Base-by-base conservation (phyloP, 768 basidiomycete species). In the Lanmaoa pseudosensibilis region DNA sequence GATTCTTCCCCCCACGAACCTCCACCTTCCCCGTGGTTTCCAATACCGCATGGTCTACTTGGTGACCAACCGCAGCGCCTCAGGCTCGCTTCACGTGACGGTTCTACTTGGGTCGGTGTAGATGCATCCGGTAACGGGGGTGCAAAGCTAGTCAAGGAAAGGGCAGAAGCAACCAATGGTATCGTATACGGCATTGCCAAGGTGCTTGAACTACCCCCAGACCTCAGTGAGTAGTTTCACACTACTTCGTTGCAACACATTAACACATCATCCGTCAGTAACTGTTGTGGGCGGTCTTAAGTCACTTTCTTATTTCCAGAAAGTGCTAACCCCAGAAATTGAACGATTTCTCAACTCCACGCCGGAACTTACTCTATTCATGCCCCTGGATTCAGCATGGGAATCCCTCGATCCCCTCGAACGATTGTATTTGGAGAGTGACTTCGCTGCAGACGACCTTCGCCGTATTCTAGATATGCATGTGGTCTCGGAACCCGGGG, bases 341-440 rank as follows among this genome's bases (percentile, higher is more conserved):
- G 65, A 76, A 45, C 66, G 74, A 19, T 72, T 83, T 36, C 78
- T 97, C 40, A 86, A 87, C 53, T 77, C 76, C 43, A 85, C 87
- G 0, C 74, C 90, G 5, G 84, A 87, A 65, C 73, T 96, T 44
- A 97, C 97, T 0, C 62, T 98, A 30, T 99, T 99, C 70, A 82
- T 96, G 8, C 96, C 97, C 1, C 78, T 88, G 25, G 82, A 97
- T 69, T 73, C 81, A 36, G 97, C 96, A 13, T 98, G 93, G 87
- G 73, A 85, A n/a, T 73, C 72, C 11, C 76, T 99, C 36, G 81
- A 91, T 58, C 79, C 77, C 10, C 81, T 92, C 49, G 94, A 98
- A 69, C 83, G 87, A 44, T 70, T 90, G 4, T 99, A 97, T 70
- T 79, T 99, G 13, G 91, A 95, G 73, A 94, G 91, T 63, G 84